These are phyloP conservation scores for Neurospora sp. DNA, from an alignment of 2,329 filamentous ascomycete species.

Conservation along the genomic window DNA sequence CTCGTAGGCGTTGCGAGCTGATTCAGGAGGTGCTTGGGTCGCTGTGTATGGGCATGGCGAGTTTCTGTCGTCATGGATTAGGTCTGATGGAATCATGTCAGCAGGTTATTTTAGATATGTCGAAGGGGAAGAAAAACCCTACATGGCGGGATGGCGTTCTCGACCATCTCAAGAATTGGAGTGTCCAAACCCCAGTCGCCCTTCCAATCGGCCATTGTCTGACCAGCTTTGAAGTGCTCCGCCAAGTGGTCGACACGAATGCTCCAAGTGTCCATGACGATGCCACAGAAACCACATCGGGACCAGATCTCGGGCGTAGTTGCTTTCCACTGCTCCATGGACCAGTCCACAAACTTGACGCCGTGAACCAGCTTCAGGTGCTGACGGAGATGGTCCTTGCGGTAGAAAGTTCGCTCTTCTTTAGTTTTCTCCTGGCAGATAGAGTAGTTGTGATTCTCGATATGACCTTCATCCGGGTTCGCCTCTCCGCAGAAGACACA, in stretches of 20 bases:
- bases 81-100: constrained; percentile 31
- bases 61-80: constrained; percentile 54
- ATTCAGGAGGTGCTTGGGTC: constrained; percentile 31
- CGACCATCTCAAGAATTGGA: constrained; percentile 51
- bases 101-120: constrained; percentile 4
- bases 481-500: constrained; percentile 52
- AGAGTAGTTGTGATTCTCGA: constrained; percentile 50
- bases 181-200: constrained; percentile 60
- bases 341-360: constrained; percentile 51
- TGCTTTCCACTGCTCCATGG: constrained; percentile 56
- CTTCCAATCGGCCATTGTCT: constrained; percentile 60
- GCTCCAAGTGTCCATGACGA: constrained; percentile 52
- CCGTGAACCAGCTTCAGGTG: constrained; percentile 54
- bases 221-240: constrained; percentile 59
- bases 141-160: constrained; percentile 59
- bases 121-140: constrained; percentile 24
- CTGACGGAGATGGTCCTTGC: constrained; percentile 59
- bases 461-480: constrained; percentile 45
- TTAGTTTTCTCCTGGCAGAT: constrained; percentile 56
- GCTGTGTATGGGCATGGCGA: constrained; percentile 45
- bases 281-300: constrained; percentile 56
- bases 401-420: constrained; percentile 55
- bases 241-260: constrained; percentile 53
- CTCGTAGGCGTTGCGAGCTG: constrained; percentile 50
- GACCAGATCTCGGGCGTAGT: constrained; percentile 52